Conservation (phyloP, 805 yeast species). For the Debaryomyces maramus region DNA sequence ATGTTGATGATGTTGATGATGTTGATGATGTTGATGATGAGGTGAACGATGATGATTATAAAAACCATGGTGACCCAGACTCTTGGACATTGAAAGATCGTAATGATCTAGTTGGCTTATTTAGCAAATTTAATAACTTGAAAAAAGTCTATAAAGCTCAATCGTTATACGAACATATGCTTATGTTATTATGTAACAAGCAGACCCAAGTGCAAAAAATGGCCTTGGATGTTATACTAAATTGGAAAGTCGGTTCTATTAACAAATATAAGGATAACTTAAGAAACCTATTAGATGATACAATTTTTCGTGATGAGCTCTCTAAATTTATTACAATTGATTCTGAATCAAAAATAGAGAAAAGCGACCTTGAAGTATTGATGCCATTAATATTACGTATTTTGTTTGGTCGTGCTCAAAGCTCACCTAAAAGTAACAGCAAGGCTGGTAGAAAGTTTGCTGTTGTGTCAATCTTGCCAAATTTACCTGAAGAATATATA, state of each 20-base stretch:
- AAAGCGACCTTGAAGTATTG: conserved; percentile 55
- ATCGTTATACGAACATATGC: conserved; percentile 52
- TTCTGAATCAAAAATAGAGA: conserved; percentile 56
- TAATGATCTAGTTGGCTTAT: conserved; percentile 57
- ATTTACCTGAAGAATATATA: conserved; percentile 52
- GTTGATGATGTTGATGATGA: conserved; percentile 16
- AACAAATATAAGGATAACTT: conserved; percentile 73
- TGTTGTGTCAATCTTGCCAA: conserved; percentile 62
- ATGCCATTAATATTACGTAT: conserved; percentile 77
- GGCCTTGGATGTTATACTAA: conserved; percentile 68
- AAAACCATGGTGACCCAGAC: not conserved
- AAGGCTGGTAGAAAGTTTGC: conserved; percentile 74
- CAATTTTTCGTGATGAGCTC: conserved; percentile 82
- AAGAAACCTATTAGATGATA: conserved; percentile 74
- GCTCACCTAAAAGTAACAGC: conserved; percentile 62
- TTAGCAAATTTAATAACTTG: conserved; percentile 65
- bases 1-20: conserved; percentile 31
- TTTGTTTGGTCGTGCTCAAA: conserved; percentile 83
- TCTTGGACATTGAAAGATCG: conserved; percentile 54
- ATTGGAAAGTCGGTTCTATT: conserved; percentile 58
- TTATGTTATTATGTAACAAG: conserved; percentile 61
- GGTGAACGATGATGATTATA: conserved; percentile 16
- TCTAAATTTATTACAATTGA: conserved; percentile 54
- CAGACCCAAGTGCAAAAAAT: conserved; percentile 63
- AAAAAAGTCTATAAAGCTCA: conserved; percentile 52